phyloP scores from a whole-genome alignment of 306 rosid species.

The Lupinus albus region DNA sequence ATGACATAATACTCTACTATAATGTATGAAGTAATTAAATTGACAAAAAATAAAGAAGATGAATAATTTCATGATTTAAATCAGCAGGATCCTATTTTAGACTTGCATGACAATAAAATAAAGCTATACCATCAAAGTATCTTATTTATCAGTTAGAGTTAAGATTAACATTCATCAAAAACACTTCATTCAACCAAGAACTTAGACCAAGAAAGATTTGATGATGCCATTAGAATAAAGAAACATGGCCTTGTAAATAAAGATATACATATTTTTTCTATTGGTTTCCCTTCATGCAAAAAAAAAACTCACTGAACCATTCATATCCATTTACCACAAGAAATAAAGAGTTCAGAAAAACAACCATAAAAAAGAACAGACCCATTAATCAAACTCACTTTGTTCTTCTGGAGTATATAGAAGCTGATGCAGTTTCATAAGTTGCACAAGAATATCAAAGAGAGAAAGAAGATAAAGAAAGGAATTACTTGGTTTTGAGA shows the following conservation, averaged over 20 bases:
- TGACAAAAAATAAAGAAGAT: slow-evolving; percentile 2
- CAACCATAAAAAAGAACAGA: slow-evolving; percentile 44
- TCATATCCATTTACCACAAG: slow-evolving; percentile 17
- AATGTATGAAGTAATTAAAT: neutral
- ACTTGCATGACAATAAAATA: slow-evolving; percentile 22
- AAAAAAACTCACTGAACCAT: slow-evolving; percentile 18
- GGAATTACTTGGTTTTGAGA: slow-evolving; percentile 40
- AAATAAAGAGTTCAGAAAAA: slow-evolving; percentile 23
- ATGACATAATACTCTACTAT: no score
- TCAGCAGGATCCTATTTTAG: neutral
- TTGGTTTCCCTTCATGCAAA: neutral
- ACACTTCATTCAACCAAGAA: slow-evolving; percentile 25
- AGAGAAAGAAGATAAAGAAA: slow-evolving; percentile 34
- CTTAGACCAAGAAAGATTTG: slow-evolving; percentile 28
- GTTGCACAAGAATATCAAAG: slow-evolving; percentile 20
- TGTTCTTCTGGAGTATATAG: slow-evolving; percentile 37
- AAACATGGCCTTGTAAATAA: slow-evolving; percentile 12
- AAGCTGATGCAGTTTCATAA: slow-evolving; percentile 29
- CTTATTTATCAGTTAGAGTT: slow-evolving; percentile 2
- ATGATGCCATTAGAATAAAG: slow-evolving; percentile 17
- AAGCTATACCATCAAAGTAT: slow-evolving; percentile 32
- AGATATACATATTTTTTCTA: neutral
- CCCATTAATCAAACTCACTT: slow-evolving; percentile 47
- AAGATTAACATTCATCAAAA: slow-evolving; percentile 11
- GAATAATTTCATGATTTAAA: slow-evolving; percentile 33